phyloP scores from a whole-genome alignment of 306 rosid genomes.

The Astragalus glycyphyllos region DNA sequence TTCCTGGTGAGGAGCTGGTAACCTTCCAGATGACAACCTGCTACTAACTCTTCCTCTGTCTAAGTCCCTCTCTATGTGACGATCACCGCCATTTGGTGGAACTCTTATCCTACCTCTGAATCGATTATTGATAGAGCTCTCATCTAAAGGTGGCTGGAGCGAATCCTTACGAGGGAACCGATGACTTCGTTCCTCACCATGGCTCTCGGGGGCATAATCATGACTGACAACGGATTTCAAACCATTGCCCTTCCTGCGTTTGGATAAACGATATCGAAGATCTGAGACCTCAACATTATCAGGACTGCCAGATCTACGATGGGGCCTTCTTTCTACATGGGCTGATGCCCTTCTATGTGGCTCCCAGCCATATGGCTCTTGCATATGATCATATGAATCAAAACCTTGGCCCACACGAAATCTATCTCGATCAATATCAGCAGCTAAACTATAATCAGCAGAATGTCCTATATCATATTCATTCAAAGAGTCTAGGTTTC shows the following conservation, averaged over 20 bases:
- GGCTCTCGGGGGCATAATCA: slow-evolving; percentile 57
- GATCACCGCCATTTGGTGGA: slow-evolving; percentile 59
- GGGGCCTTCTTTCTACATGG: slow-evolving; percentile 65
- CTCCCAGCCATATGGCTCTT: slow-evolving; percentile 82
- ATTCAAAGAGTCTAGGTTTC: slow-evolving; percentile 68
- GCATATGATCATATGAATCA: slow-evolving; percentile 73
- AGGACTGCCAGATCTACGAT: slow-evolving; percentile 74
- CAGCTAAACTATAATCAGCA: slow-evolving; percentile 63
- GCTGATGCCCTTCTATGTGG: slow-evolving; percentile 68
- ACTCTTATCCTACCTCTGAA: slow-evolving; percentile 85
- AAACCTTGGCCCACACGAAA: slow-evolving; percentile 57
- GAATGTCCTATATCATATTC: slow-evolving; percentile 72
- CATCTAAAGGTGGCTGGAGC: slow-evolving; percentile 53
- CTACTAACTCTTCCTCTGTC: slow-evolving; percentile 63
- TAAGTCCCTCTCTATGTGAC: slow-evolving; percentile 63
- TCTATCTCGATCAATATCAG: slow-evolving; percentile 74
- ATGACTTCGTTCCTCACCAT: slow-evolving; percentile 61
- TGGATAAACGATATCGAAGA: slow-evolving; percentile 78
- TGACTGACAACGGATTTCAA: slow-evolving; percentile 77
- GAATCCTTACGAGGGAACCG: slow-evolving; percentile 62
- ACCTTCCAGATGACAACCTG: slow-evolving; percentile 71
- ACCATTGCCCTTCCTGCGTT: slow-evolving; percentile 78
- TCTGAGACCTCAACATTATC: slow-evolving; percentile 69
- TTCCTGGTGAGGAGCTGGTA: slow-evolving; percentile 59
- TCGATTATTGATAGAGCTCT: slow-evolving; percentile 68